phyloP scores from a whole-genome alignment of 306 rosid species.

The Abrus pulchellus region DNA sequence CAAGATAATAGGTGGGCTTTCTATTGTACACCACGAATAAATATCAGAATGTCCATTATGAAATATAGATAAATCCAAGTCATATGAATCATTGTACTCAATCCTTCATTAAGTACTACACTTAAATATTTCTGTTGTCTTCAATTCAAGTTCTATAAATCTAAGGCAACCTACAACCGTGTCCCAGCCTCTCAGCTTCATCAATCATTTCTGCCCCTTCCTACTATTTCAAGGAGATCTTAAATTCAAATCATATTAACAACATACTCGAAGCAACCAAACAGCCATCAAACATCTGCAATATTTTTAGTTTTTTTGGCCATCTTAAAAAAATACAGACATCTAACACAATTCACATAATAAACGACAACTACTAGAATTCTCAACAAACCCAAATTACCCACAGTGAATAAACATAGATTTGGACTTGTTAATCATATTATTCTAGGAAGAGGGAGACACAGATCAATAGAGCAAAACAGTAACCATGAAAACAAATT shows the following conservation, averaged over 20 bases:
- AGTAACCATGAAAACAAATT: background rate
- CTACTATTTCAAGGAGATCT: background rate
- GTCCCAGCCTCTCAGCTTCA: background rate
- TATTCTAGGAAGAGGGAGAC: background rate
- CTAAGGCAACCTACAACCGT: background rate
- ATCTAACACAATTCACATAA: background rate
- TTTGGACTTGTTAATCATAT: background rate
- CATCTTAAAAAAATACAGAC: background rate
- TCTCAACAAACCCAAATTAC: slow-evolving; percentile 16
- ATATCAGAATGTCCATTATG: background rate
- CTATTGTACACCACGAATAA: background rate
- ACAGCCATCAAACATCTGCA: background rate
- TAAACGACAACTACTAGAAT: background rate
- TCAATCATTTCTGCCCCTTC: background rate
- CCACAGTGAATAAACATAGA: background rate
- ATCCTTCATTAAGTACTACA: background rate
- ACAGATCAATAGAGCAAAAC: slow-evolving; percentile 7
- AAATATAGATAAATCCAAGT: background rate
- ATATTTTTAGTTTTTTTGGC: background rate
- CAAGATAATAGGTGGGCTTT: background rate
- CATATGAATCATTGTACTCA: background rate
- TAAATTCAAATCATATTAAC: background rate
- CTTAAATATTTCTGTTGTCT: background rate
- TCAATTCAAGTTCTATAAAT: background rate
- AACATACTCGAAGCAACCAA: slow-evolving; percentile 26